Percentiles rank a stretch among this genome's conserved stretches.
Evolutionary conservation across 78 protist species (phyloP).

Genomic region (Creolimax fragrantissima): DNA sequence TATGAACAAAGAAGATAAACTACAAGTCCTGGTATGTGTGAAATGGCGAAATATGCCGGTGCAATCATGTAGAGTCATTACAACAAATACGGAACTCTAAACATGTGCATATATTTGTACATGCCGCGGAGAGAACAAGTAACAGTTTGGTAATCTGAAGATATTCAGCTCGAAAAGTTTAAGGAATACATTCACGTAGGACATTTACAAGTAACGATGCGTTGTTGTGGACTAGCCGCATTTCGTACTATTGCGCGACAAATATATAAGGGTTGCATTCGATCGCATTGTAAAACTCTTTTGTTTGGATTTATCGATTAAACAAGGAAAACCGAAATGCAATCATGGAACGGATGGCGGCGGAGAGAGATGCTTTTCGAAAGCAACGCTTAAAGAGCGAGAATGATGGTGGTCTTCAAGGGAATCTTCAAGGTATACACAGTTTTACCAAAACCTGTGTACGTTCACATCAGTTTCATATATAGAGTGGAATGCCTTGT

Average conservation of each 20-base stretch:
- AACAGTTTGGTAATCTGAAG: neutral
- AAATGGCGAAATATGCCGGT: neutral
- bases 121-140: neutral
- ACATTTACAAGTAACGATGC: neutral
- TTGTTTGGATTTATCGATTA: neutral
- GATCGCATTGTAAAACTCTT: no score
- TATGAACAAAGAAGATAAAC: neutral
- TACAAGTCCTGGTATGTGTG: neutral
- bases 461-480: no score
- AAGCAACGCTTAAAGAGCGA: no score
- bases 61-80: neutral
- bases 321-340: neutral
- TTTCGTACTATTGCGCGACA: neutral
- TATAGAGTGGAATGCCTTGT: no score
- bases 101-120: neutral
- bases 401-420: no score
- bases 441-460: no score
- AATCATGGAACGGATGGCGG: neutral
- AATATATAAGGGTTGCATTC: no score
- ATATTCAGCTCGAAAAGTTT: neutral
- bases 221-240: neutral
- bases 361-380: no score
- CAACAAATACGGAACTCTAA: neutral
- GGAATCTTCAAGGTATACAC: no score
- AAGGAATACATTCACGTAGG: neutral